Evolutionary conservation across 2,329 filamentous ascomycete genomes (phyloP).

Genomic region (Chaetomiaceae sp.): DNA sequence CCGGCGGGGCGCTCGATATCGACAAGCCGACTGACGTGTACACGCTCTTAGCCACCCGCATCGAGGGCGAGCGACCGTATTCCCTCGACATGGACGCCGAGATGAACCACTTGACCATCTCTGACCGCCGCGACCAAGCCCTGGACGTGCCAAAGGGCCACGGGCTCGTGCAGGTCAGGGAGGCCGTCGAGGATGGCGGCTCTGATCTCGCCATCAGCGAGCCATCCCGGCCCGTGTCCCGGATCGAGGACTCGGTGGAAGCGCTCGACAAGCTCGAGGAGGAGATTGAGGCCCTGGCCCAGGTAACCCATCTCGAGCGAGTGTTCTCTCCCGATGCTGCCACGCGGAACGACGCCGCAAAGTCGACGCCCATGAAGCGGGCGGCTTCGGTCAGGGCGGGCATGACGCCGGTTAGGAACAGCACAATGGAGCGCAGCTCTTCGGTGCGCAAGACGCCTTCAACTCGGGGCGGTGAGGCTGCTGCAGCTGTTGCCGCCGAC

Average conservation of each 20-base stretch:
- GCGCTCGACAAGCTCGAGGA: conserved; percentile 59
- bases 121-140: conserved; percentile 5
- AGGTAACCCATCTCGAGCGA: conserved; percentile 34
- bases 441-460: conserved; percentile 41
- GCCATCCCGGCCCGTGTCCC: conserved; percentile 31
- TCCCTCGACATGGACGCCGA: conserved; percentile 7
- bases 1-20: conserved; percentile 23
- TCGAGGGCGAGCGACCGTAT: conserved; percentile 28
- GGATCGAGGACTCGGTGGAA: conserved; percentile 61
- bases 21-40: conserved; percentile 36
- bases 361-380: conserved; percentile 18
- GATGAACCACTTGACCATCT: conserved; percentile 1
- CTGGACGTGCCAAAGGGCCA: conserved; percentile 7
- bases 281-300: conserved; percentile 50
- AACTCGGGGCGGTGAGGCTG: conserved; percentile 31
- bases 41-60: conserved; percentile 44
- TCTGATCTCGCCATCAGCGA: conserved; percentile 7
- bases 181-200: conserved; percentile 14
- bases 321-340: conserved; percentile 31
- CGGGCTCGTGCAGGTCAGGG: conserved; percentile 1
- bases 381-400: conserved; percentile 26
- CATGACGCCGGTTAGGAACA: conserved; percentile 40
- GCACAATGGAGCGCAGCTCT: conserved; percentile 34
- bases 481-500: conserved; percentile 18
- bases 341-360: neutral